Percentiles rank a stretch among this genome's conserved stretches.
These are phyloP conservation scores for Pythium dissotocum DNA, from an alignment of 352 stramenopile genomes.

Conservation along the genomic window DNA sequence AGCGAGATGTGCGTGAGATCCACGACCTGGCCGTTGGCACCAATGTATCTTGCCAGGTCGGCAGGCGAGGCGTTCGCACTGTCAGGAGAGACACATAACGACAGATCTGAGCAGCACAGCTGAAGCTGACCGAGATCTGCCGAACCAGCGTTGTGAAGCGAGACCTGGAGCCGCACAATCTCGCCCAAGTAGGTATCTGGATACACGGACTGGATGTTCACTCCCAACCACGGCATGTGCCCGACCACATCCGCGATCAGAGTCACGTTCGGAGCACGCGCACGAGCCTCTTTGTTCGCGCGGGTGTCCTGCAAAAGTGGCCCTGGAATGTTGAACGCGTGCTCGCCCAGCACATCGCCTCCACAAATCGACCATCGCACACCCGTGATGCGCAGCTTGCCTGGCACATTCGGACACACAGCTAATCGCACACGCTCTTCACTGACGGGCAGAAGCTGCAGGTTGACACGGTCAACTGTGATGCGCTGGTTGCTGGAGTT, in stretches of 20 bases:
- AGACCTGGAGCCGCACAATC: slow-evolving; percentile 55
- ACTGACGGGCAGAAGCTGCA: slow-evolving; percentile 74
- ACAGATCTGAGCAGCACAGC: slow-evolving; percentile 64
- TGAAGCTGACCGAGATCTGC: slow-evolving; percentile 53
- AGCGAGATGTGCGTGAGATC: slow-evolving; percentile 56
- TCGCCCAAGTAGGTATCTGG: slow-evolving; percentile 63
- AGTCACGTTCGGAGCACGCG: slow-evolving; percentile 73
- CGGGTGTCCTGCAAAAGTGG: slow-evolving; percentile 81
- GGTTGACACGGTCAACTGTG: slow-evolving; percentile 64
- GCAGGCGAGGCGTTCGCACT: slow-evolving; percentile 3
- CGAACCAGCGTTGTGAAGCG: slow-evolving; percentile 58
- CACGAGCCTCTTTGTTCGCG: slow-evolving; percentile 66
- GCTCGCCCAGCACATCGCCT: slow-evolving; percentile 77
- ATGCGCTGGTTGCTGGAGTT: slow-evolving; percentile 35
- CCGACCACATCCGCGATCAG: slow-evolving; percentile 73
- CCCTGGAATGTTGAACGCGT: slow-evolving; percentile 80
- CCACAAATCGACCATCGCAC: slow-evolving; percentile 85
- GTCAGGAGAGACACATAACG: slow-evolving; percentile 48
- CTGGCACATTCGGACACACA: slow-evolving; percentile 56
- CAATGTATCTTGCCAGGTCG: slow-evolving; percentile 53
- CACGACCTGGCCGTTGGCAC: slow-evolving; percentile 62
- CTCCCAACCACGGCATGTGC: slow-evolving; percentile 81
- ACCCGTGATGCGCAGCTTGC: slow-evolving; percentile 61
- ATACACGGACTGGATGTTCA: slow-evolving; percentile 45
- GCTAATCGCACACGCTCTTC: slow-evolving; percentile 74